Conservation (phyloP, 2,329 filamentous ascomycete species). For the Cryphonectria radicalis region DNA sequence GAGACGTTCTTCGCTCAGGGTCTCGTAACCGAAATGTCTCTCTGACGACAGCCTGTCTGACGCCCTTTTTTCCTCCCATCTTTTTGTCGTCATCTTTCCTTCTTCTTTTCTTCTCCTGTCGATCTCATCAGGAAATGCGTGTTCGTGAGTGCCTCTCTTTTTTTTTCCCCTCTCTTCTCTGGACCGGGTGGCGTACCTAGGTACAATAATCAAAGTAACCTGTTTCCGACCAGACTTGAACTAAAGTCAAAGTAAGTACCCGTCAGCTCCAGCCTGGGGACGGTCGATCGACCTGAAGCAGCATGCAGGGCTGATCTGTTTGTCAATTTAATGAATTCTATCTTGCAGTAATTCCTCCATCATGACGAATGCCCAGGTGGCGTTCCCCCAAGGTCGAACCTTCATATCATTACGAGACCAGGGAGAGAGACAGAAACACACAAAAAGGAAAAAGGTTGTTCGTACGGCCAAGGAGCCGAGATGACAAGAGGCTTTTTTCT, state of each 20-base stretch:
- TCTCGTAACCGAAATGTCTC: constrained; percentile 1
- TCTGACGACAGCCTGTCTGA: background rate
- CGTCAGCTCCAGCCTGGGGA: background rate
- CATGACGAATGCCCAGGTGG: constrained; percentile 7
- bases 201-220: background rate
- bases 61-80: background rate
- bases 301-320: background rate
- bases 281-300: background rate
- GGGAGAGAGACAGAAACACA: background rate
- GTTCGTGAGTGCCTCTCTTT: background rate
- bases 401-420: background rate
- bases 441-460: background rate
- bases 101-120: background rate
- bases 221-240: background rate
- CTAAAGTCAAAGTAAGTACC: background rate
- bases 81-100: background rate
- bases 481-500: background rate
- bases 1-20: background rate
- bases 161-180: background rate
- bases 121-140: background rate
- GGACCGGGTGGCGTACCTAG: background rate
- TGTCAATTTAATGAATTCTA: background rate
- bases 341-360: background rate
- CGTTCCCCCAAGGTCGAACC: constrained; percentile 6
- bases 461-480: constrained; percentile 1